Evolutionary conservation across 139 green algal genomes (phyloP).

Genomic region (Dunaliella sp.): DNA sequence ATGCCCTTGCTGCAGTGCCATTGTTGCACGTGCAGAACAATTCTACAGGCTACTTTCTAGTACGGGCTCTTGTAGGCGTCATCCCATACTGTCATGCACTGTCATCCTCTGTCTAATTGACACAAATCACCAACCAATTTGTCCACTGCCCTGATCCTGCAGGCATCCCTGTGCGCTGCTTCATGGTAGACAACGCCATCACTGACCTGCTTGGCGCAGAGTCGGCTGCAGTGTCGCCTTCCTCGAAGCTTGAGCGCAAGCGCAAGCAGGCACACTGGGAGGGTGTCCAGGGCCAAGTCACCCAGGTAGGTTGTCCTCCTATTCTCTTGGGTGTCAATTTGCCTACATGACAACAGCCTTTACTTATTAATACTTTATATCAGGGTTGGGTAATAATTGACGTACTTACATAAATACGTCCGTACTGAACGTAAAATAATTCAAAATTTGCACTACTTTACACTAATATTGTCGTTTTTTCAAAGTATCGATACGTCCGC

Average conservation of each 20-base stretch:
- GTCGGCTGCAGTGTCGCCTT: conserved; percentile 21
- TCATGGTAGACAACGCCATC: conserved; percentile 41
- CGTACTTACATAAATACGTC: background rate
- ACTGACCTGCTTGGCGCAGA: conserved; percentile 29
- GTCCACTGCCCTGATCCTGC: background rate
- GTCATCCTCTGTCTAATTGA: too few relatives aligned
- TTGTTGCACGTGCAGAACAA: too few relatives aligned
- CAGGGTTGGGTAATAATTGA: background rate
- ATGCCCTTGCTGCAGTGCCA: too few relatives aligned
- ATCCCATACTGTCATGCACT: too few relatives aligned
- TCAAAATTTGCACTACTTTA: background rate
- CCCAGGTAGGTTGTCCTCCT: conserved; percentile 9
- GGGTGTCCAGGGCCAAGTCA: conserved; percentile 9
- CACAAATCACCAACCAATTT: too few relatives aligned
- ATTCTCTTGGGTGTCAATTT: too few relatives aligned
- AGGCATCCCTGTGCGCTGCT: conserved; percentile 46
- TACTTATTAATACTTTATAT: background rate
- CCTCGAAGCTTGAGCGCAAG: conserved; percentile 22
- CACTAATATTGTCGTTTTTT: background rate
- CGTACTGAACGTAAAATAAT: background rate
- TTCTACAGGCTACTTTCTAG: too few relatives aligned
- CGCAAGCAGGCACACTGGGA: conserved; percentile 45
- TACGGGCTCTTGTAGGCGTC: too few relatives aligned
- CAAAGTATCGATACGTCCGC: background rate
- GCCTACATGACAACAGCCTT: too few relatives aligned